Base-by-base conservation (phyloP, 2,329 filamentous ascomycete species). In the Blastomyces parvus region DNA sequence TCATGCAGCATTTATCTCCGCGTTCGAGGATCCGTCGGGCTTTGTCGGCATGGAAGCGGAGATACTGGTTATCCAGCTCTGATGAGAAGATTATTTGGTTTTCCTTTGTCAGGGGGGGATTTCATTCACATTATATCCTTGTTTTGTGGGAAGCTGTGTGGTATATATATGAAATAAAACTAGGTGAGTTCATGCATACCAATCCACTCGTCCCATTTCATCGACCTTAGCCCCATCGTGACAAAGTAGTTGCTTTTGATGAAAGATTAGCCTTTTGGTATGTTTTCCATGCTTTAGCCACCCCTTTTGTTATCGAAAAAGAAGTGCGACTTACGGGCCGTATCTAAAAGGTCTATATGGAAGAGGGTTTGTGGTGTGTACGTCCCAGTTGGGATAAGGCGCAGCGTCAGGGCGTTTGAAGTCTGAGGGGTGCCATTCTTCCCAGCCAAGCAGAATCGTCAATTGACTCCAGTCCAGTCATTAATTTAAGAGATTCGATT, bases 51-150 rank as follows among this genome's bases (percentile, higher is more conserved):
- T 95, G 89, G 72, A 82, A 95, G 61, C 83, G 84, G 0, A 86
- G 81, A 72, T 85, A 95, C 57, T 92, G 83, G 70, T 88, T 92
- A 75, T 95, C 91, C 33, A 95, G 83, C 75, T 95, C 89, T 82
- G 63, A 33, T 8, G 55, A 52, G 14, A 48, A 53, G 27, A 33
- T 59, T 7, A 61, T 59, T 50, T 61, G 38, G 30, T 22, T 64
- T 42, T 1, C 27, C 22, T 53, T 50, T 60, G 59, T 55, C 58
- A 55, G 52, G 25, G 9, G 8, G 33, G 0, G 6, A 52, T 52
- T 27, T 52, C n/a, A 27, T 22, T 27, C 13, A 42, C 6, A 42
- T 44, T 44, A 44, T 44, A 44, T 38, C 36, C 9, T 11, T 1
- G 36, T 44, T 44, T 7, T 44, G 42, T 44, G 42, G 9, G 9